Percentiles rank a stretch among this genome's conserved stretches.
These are phyloP conservation scores for Naganishia sp. DNA, from an alignment of 1,284 basidiomycete genomes.

Conservation along the genomic window DNA sequence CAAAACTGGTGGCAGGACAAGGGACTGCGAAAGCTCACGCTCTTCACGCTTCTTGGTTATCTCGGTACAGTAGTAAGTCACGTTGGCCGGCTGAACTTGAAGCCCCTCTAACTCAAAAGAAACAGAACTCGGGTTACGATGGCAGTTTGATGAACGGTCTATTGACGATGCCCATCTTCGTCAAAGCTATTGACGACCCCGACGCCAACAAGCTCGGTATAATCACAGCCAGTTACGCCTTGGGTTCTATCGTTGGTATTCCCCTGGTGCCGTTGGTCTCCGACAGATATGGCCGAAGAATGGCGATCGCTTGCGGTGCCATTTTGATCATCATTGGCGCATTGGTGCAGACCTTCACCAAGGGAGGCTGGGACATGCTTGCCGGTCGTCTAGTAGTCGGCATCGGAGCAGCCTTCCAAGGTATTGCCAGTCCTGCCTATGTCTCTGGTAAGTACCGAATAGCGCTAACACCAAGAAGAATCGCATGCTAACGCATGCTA, in stretches of 20 bases:
- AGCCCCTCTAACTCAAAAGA: not conserved
- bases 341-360: conserved; percentile 39
- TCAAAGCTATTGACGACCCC: conserved; percentile 33
- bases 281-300: conserved; percentile 29
- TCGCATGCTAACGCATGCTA: not conserved
- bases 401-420: conserved; percentile 17
- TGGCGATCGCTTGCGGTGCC: conserved; percentile 38
- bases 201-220: conserved; percentile 38
- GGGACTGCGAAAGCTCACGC: conserved; percentile 8
- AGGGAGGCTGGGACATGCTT: conserved; percentile 28
- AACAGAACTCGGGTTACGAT: conserved; percentile 11
- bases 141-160: conserved; percentile 14
- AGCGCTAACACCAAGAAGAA: not conserved
- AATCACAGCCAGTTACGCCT: conserved; percentile 38
- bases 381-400: conserved; percentile 35
- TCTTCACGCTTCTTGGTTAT: not conserved
- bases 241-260: conserved; percentile 38
- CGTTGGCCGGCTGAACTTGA: not conserved
- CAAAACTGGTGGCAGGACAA: conserved; percentile 12
- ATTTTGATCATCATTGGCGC: conserved; percentile 39
- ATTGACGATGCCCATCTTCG: conserved; percentile 14
- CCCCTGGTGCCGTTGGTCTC: conserved; percentile 38
- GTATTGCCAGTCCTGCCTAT: not conserved
- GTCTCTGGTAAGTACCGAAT: not conserved
- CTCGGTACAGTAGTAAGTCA: not conserved